phyloP scores from a whole-genome alignment of 345 rosid species.

The Bretschneidera sinensis region DNA sequence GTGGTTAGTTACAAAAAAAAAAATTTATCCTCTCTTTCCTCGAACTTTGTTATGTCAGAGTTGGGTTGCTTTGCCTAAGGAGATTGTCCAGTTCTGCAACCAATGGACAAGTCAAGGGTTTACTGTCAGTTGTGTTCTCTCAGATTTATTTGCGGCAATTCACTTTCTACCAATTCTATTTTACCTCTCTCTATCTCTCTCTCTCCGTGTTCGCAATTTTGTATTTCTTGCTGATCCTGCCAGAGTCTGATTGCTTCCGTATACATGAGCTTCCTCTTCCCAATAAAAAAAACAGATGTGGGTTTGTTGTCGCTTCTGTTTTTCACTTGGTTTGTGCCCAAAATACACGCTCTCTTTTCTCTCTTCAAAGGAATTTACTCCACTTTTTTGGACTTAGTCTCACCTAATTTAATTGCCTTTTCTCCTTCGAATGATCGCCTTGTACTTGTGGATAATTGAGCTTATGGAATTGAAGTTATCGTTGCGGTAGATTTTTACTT shows the following conservation, averaged over 20 bases:
- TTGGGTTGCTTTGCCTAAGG: slow-evolving; percentile 11
- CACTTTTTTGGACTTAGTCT: no score
- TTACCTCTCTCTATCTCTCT: not conserved
- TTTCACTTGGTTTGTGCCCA: not conserved
- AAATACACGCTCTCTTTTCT: not conserved
- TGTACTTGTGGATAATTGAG: not conserved
- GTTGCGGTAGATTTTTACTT: no score
- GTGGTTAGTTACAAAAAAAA: not conserved
- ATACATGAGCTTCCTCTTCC: not conserved
- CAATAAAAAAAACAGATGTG: not conserved
- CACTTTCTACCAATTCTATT: not conserved
- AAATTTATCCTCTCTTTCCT: not conserved
- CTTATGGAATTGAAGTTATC: no score
- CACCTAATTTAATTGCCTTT: not conserved
- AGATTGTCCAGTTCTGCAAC: not conserved
- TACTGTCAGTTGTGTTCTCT: slow-evolving; percentile 13
- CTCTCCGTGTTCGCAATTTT: not conserved
- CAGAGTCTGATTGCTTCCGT: not conserved
- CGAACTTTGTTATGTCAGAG: slow-evolving; percentile 18
- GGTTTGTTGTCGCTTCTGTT: not conserved
- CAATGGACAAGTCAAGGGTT: not conserved
- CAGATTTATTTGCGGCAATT: slow-evolving; percentile 13
- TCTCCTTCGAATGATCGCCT: not conserved
- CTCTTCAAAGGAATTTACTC: not conserved
- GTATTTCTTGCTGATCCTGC: not conserved